Evolutionary conservation across 1,284 basidiomycete species (phyloP), one percentile per base, ranked within the genome.

Genomic region (Austroboletus novae-zelandiae): DNA sequence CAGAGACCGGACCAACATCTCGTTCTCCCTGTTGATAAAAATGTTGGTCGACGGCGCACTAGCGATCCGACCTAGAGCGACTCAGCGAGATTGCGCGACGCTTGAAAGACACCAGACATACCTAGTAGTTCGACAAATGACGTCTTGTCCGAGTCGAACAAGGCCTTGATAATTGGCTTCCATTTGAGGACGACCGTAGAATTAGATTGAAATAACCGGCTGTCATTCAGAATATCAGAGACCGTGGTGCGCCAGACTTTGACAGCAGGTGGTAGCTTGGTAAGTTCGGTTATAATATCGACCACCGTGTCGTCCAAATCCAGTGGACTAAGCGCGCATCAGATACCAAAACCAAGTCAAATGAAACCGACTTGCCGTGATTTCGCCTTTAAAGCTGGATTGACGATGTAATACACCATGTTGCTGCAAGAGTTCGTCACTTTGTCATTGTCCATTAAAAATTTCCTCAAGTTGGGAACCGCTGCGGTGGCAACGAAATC

Each of bases 11-110:
- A 89, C 74, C 0, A 94, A 73, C 78, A 91, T 93, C 72, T 99
- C 97, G 47, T 93, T 89, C 68, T 99, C 96, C 46, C 91, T 79
- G 64, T 95, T 99, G 18, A 93, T 89, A 69, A 99, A 99, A 52
- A 99, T 98, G 64, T 98, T 99, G 25, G 92, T 86, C 0, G 94
- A 95, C 2, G 94, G 86, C 0, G 87, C 83, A 1, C 92, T 86
- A 0, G 90, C 85, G 49, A 96, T 83, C 63, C 90, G 91, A 54
- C 78, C 91, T 91, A 64, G 9, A 57, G 27, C 17, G 8, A 51
- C 13, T 69, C 43, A 47, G 15, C 42, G 34, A 55, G 18, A 40
- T 27, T 29, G n/a, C 10, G 9, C 45, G 25, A 51, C 27, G 48
- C 14, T 42, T 34, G n/a, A 54, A 44, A 53, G 20, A 56, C 31